Base-by-base conservation (phyloP, 495 filamentous ascomycete species). In the Aeminium ludgeri region DNA sequence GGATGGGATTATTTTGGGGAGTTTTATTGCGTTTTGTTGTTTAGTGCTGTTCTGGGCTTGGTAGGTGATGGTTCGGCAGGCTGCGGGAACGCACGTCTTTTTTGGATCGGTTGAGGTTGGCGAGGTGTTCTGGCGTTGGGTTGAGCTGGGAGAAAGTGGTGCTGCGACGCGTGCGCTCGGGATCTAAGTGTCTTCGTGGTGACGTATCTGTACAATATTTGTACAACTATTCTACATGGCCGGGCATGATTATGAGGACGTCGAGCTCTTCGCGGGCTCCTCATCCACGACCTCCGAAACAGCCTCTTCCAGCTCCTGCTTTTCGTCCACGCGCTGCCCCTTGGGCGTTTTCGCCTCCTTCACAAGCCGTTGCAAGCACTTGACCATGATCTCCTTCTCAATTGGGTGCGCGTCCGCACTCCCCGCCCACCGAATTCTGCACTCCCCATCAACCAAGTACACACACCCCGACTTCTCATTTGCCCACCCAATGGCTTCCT, bases 381-480 rank as follows among this genome's bases (percentile, higher is more conserved):
- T 77, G 7, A 77, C 73, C 50, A 99, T 51, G 2, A 73, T 69
- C 40, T 78, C 72, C 55, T 68, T 69, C 66, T 96, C 89, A 15
- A 65, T 68, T 3, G 59, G 65, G 34, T 76, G 67, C 11, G 81
- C 78, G 30, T 65, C 57, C n/a, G 84, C 89, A 58, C 84, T 86
- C 2, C 82, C 89, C 0, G 87, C 89, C 89, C 89, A 99, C 27
- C 89, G 71, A 44, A 99, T 95, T 61, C 70, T 78, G 61, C 83
- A 91, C 34, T 84, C 62, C 50, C 73, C 65, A 62, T 99, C 89
- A 43, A 99, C 59, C 41, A 99, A 65, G 62, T 93, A 99, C 19
- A 85, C 82, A 65, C 95, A 95, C 10, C 91, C 91, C 10, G 94
- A 86, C 62, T 81, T 85, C 30, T 68, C 70, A 60, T 96, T 99